Evolutionary conservation across 2,329 filamentous ascomycete genomes (phyloP).

Genomic region (Xylaria sp.): DNA sequence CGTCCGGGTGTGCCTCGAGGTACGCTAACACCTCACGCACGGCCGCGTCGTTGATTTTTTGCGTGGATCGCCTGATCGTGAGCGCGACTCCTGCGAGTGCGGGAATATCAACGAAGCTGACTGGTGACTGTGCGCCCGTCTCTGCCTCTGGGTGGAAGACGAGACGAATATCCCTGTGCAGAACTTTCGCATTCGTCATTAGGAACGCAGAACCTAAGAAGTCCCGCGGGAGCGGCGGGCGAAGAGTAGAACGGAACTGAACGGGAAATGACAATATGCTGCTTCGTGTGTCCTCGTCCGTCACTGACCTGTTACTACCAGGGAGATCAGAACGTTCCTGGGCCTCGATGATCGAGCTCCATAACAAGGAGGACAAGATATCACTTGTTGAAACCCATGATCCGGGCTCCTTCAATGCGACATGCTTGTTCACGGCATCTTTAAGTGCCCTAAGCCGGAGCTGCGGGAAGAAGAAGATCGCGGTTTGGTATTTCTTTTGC

Average conservation of each 20-base stretch:
- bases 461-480: constrained; percentile 45
- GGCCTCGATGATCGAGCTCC: constrained; percentile 44
- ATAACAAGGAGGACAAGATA: constrained; percentile 46
- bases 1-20: constrained; percentile 30
- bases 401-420: constrained; percentile 23
- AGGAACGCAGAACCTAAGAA: constrained; percentile 49
- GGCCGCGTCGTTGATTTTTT: constrained; percentile 35
- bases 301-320: not conserved
- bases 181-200: constrained; percentile 41
- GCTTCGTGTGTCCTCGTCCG: not conserved
- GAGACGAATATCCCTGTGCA: constrained; percentile 31
- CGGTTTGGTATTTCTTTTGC: constrained; percentile 37
- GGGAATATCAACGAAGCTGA: constrained; percentile 2
- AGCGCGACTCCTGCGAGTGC: constrained; percentile 40
- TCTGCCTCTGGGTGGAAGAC: constrained; percentile 6
- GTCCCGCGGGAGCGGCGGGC: constrained; percentile 39
- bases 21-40: constrained; percentile 40
- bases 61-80: constrained; percentile 40
- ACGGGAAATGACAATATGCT: constrained; percentile 47
- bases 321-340: constrained; percentile 7
- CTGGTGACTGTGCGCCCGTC: not conserved
- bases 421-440: constrained; percentile 35
- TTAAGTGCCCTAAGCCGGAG: constrained; percentile 40
- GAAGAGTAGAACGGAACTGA: constrained; percentile 44
- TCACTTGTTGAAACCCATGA: constrained; percentile 49